Conservation (phyloP, 2,329 filamentous ascomycete species). For the Pseudogymnoascus sp. region DNA sequence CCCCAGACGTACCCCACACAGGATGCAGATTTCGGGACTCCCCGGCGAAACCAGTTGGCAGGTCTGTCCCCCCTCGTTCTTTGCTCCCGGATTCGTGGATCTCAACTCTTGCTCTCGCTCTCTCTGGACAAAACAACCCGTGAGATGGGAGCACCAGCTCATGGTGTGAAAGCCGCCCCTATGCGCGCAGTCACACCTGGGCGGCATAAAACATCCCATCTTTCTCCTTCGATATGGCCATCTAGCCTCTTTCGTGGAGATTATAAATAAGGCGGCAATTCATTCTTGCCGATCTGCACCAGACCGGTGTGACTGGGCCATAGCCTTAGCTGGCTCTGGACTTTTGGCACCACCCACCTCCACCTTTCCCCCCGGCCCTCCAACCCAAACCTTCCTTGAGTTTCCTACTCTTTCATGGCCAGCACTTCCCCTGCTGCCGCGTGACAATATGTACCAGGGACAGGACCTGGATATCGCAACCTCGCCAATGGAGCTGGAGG, state of each 20-base stretch:
- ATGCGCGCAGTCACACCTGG: not conserved
- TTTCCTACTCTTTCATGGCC: slow-evolving; percentile 4
- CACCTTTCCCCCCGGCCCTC: not conserved
- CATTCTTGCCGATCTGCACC: not conserved
- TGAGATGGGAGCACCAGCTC: not conserved
- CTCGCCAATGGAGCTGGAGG: not conserved
- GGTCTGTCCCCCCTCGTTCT: slow-evolving; percentile 74
- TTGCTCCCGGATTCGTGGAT: slow-evolving; percentile 38
- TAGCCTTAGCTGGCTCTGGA: not conserved
- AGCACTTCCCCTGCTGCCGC: not conserved
- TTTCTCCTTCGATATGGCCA: not conserved
- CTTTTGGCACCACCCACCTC: not conserved
- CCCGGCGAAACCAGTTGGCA: slow-evolving; percentile 99
- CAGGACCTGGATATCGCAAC: not conserved
- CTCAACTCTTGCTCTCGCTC: slow-evolving; percentile 31
- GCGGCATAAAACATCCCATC: not conserved
- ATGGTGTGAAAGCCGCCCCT: not conserved
- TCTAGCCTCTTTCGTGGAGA: not conserved
- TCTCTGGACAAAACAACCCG: slow-evolving; percentile 10
- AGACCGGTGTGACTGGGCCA: not conserved
- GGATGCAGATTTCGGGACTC: slow-evolving; percentile 97
- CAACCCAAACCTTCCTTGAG: not conserved
- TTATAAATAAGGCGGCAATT: not conserved
- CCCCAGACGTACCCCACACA: slow-evolving; percentile 86
- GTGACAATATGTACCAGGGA: slow-evolving; percentile 2